Percentiles rank a stretch among this genome's conserved stretches.
phyloP scores from a whole-genome alignment of 2,329 filamentous ascomycete genomes.

The Xylaria sp. region DNA sequence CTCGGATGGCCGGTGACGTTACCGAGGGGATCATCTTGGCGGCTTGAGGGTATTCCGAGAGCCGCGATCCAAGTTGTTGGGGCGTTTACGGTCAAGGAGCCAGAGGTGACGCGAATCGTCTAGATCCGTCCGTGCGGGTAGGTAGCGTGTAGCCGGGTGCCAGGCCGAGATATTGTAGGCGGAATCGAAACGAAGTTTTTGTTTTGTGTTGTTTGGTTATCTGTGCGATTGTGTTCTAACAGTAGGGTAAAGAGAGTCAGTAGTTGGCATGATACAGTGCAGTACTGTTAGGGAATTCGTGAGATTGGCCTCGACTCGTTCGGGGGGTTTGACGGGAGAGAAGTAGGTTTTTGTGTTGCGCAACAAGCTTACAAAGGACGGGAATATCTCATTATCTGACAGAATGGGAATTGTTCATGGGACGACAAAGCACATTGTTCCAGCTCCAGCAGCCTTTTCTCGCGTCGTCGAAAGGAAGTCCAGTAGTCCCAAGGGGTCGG shows the following conservation, averaged over 20 bases:
- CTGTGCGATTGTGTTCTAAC: background rate
- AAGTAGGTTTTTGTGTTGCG: slow-evolving; percentile 19
- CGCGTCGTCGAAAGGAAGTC: slow-evolving; percentile 9
- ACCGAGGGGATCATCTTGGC: slow-evolving; percentile 33
- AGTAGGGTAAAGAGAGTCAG: slow-evolving; percentile 1
- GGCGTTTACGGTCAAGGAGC: slow-evolving; percentile 10
- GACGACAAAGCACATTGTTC: slow-evolving; percentile 29
- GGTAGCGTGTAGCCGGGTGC: slow-evolving; percentile 15
- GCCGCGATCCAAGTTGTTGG: slow-evolving; percentile 1
- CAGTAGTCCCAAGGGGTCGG: slow-evolving; percentile 1
- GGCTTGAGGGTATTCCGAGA: slow-evolving; percentile 9
- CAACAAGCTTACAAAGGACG: slow-evolving; percentile 22
- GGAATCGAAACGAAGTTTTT: background rate
- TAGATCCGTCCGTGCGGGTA: slow-evolving; percentile 1
- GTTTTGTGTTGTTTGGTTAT: background rate
- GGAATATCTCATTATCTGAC: slow-evolving; percentile 24
- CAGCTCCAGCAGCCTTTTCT: slow-evolving; percentile 5
- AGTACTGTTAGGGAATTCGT: slow-evolving; percentile 5
- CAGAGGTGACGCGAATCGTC: slow-evolving; percentile 10
- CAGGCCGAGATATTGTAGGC: slow-evolving; percentile 1
- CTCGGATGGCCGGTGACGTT: slow-evolving; percentile 24
- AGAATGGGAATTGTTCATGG: slow-evolving; percentile 29
- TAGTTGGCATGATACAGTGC: background rate
- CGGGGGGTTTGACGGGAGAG: slow-evolving; percentile 6
- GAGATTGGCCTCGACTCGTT: slow-evolving; percentile 1